Conservation (phyloP, 164 flowering plant genomes). For the Tetrastigma voinierianum region DNA sequence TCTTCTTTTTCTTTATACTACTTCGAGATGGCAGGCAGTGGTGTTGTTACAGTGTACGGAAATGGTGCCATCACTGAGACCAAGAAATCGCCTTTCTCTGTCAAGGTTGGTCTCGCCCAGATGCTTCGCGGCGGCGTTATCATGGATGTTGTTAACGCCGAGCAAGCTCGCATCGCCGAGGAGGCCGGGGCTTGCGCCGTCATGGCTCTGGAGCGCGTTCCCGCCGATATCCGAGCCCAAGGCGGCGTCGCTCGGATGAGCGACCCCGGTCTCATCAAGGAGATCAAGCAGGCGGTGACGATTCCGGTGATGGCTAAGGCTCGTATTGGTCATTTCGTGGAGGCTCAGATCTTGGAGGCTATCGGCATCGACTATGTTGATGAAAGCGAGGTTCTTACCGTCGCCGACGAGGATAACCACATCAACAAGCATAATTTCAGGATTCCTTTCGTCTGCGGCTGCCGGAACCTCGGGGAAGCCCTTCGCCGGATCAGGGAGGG, state of each 20-base stretch:
- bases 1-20: neutral
- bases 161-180: constrained; percentile 70
- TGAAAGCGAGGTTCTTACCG: constrained; percentile 58
- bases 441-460: constrained; percentile 80
- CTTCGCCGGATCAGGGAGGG: constrained; percentile 65
- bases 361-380: constrained; percentile 67
- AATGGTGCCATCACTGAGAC: constrained; percentile 52
- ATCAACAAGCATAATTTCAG: constrained; percentile 78
- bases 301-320: constrained; percentile 82
- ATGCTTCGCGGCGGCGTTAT: constrained; percentile 83
- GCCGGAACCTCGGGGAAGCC: constrained; percentile 73
- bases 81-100: constrained; percentile 64
- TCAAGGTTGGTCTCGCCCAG: constrained; percentile 73
- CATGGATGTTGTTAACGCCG: constrained; percentile 74
- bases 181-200: constrained; percentile 83
- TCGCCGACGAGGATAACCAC: constrained; percentile 59
- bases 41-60: constrained; percentile 55
- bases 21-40: constrained; percentile 32
- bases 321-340: constrained; percentile 71
- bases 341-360: constrained; percentile 71
- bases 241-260: constrained; percentile 75
- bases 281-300: constrained; percentile 65
- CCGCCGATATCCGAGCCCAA: constrained; percentile 69
- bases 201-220: constrained; percentile 68
- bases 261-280: constrained; percentile 67